A percentile compares a stretch with the other conserved stretches of the same genome.
Evolutionary conservation across 1,139 yeast genomes (phyloP).

Genomic region (Suhomyces anneliseae): DNA sequence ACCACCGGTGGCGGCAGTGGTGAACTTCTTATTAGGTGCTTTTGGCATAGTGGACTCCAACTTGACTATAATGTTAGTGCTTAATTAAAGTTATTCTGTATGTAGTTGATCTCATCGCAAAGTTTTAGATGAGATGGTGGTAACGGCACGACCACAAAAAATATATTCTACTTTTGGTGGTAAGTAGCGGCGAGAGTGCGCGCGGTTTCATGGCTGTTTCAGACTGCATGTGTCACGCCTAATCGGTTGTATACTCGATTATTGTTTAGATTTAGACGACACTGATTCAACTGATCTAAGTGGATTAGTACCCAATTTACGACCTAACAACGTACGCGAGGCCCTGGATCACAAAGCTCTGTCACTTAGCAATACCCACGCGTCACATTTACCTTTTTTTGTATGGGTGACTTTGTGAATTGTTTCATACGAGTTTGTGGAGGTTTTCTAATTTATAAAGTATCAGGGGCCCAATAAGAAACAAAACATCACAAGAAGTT

Average conservation of each 20-base stretch:
- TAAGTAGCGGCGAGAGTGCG: too few species aligned
- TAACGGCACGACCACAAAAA: not conserved
- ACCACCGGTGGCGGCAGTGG: constrained; percentile 45
- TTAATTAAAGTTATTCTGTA: not conserved
- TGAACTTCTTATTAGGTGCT: constrained; percentile 54
- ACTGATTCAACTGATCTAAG: not conserved
- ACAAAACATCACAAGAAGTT: too few species aligned
- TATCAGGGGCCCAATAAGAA: too few species aligned
- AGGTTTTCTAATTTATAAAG: not conserved
- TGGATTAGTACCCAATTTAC: too few species aligned
- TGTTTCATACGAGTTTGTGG: not conserved
- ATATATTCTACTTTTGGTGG: not conserved
- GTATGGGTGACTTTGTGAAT: too few species aligned
- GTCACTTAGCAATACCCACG: too few species aligned
- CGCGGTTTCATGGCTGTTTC: too few species aligned
- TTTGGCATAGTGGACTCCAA: constrained; percentile 43
- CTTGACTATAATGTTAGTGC: not conserved
- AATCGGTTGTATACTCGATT: not conserved
- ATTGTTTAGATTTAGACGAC: constrained; percentile 4
- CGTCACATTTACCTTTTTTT: too few species aligned
- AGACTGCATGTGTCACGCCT: not conserved
- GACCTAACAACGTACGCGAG: too few species aligned
- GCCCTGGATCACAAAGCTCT: too few species aligned
- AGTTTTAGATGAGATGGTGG: not conserved
- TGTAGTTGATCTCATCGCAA: constrained; percentile 6